A percentile compares a stretch with the other conserved stretches of the same genome.
Evolutionary conservation across 2,329 filamentous ascomycete genomes (phyloP).

Genomic region (Boeremia lycopersici): DNA sequence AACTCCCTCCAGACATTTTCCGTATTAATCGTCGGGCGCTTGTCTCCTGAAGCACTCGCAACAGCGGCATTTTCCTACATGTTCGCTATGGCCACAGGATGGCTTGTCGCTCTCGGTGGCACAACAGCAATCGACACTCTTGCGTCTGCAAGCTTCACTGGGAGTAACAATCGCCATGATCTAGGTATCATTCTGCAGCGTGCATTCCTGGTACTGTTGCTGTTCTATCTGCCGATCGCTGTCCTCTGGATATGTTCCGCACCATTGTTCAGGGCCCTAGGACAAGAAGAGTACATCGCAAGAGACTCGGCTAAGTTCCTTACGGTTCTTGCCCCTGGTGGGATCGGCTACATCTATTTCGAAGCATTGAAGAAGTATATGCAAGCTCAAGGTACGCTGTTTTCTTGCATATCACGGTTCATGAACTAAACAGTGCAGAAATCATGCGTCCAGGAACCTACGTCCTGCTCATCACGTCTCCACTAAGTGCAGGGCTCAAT

Average conservation of each 20-base stretch:
- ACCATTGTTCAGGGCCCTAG: constrained; percentile 73
- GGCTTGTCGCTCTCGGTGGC: constrained; percentile 84
- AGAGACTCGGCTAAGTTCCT: constrained; percentile 75
- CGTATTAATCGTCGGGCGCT: constrained; percentile 78
- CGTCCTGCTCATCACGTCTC: constrained; percentile 65
- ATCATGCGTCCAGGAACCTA: constrained; percentile 70
- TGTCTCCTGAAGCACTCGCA: constrained; percentile 79
- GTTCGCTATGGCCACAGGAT: constrained; percentile 89
- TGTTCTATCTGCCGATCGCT: constrained; percentile 75
- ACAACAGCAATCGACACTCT: constrained; percentile 87
- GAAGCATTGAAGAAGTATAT: constrained; percentile 72
- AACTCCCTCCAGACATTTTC: constrained; percentile 85
- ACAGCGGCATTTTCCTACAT: constrained; percentile 89
- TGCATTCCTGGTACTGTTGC: constrained; percentile 71
- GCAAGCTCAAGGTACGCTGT: constrained; percentile 59
- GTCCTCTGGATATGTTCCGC: constrained; percentile 77
- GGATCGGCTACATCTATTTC: constrained; percentile 86
- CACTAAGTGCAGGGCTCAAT: constrained; percentile 63
- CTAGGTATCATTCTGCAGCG: constrained; percentile 80
- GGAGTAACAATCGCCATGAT: constrained; percentile 77
- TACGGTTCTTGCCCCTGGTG: constrained; percentile 75
- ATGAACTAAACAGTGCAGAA: constrained; percentile 46
- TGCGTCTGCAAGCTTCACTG: constrained; percentile 81
- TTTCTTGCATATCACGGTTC: fast-evolving
- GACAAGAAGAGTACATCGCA: constrained; percentile 79